These are phyloP conservation scores for Rhinocladiella mackenziei DNA, from an alignment of 2,329 filamentous ascomycete species.

Conservation along the genomic window DNA sequence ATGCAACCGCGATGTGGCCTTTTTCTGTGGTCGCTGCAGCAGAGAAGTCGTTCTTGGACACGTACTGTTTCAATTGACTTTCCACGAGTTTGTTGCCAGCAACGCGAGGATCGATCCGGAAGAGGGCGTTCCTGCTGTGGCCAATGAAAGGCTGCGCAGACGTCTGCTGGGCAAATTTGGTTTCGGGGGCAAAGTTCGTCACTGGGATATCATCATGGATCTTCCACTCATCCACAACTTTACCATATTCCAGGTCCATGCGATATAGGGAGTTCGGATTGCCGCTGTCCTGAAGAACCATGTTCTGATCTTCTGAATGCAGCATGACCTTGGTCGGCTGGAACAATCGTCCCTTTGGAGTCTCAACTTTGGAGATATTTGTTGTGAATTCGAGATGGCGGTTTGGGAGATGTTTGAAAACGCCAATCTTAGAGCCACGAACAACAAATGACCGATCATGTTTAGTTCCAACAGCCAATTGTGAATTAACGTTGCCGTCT, in stretches of 20 bases:
- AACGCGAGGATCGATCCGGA: conserved; percentile 86
- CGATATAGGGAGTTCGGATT: conserved; percentile 90
- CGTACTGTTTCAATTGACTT: conserved; percentile 88
- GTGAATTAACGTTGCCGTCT: conserved; percentile 84
- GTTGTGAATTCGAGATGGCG: conserved; percentile 94
- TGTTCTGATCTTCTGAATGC: conserved; percentile 81
- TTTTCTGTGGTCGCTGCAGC: conserved; percentile 91
- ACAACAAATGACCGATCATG: conserved; percentile 96
- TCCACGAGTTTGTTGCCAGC: conserved; percentile 90
- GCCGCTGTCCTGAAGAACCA: conserved; percentile 77
- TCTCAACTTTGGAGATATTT: conserved; percentile 93
- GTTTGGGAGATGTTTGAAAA: conserved; percentile 93
- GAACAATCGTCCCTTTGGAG: conserved; percentile 80
- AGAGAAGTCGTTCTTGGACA: conserved; percentile 95
- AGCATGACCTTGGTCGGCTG: conserved; percentile 96
- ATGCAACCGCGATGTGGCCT: conserved; percentile 93
- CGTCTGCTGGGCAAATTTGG: conserved; percentile 97
- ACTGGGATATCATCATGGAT: conserved; percentile 94
- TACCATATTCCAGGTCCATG: conserved; percentile 97
- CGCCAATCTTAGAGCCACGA: conserved; percentile 93
- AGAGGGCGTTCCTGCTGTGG: conserved; percentile 86
- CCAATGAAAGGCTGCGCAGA: conserved; percentile 92
- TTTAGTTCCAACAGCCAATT: conserved; percentile 93
- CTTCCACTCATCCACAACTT: conserved; percentile 98
- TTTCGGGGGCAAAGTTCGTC: conserved; percentile 87